Conservation (phyloP, 1,139 yeast genomes). For the Hemisphaericaspora xylanilytica region DNA sequence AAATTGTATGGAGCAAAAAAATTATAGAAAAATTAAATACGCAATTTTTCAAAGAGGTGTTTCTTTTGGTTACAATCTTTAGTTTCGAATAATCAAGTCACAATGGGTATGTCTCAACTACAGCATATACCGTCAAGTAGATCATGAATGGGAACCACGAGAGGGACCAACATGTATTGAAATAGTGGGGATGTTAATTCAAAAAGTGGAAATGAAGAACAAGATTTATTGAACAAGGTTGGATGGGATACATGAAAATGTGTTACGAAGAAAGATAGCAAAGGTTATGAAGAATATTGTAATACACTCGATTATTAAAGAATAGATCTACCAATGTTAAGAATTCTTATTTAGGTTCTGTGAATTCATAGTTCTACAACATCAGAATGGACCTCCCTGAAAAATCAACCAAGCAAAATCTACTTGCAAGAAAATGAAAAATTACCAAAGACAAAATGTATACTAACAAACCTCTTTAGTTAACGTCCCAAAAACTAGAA, state of each 20-base stretch:
- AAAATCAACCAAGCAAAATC: too few species aligned
- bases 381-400: too few species aligned
- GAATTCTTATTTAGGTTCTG: too few species aligned
- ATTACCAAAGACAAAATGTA: background rate
- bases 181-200: background rate
- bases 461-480: conserved; percentile 52
- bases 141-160: background rate
- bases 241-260: too few species aligned
- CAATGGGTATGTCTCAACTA: conserved; percentile 24
- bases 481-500: conserved; percentile 99
- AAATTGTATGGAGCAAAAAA: background rate
- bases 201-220: background rate
- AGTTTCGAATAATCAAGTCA: conserved; percentile 23
- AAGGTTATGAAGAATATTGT: too few species aligned
- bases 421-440: too few species aligned
- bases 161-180: background rate
- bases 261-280: too few species aligned
- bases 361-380: too few species aligned
- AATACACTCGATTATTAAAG: too few species aligned
- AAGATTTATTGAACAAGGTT: too few species aligned
- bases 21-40: conserved; percentile 3
- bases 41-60: conserved; percentile 4
- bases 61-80: conserved; percentile 4
- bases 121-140: conserved; percentile 2
- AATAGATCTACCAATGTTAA: too few species aligned